Percentiles rank a stretch among this genome's conserved stretches.
Evolutionary conservation across 2,329 filamentous ascomycete genomes (phyloP).

Genomic region (Fonsecaea nubica): DNA sequence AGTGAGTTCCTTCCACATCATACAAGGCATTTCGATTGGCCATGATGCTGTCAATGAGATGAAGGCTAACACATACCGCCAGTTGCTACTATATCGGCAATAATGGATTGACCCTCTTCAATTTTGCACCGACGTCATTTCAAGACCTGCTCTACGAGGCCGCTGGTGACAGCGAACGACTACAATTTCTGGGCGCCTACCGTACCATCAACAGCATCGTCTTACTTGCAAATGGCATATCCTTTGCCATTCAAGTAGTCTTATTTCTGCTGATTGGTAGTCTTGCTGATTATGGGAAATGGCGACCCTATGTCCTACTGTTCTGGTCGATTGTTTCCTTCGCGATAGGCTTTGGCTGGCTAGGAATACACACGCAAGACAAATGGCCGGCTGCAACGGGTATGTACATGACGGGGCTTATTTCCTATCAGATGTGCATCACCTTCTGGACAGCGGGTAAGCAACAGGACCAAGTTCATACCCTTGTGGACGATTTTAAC

Average conservation of each 20-base stretch:
- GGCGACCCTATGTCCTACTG: constrained; percentile 68
- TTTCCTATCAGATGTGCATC: constrained; percentile 70
- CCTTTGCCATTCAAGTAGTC: constrained; percentile 70
- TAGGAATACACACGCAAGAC: constrained; percentile 66
- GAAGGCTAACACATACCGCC: background rate
- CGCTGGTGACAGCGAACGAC: constrained; percentile 59
- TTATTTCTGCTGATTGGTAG: constrained; percentile 55
- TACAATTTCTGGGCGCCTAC: constrained; percentile 62
- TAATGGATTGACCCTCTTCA: constrained; percentile 68
- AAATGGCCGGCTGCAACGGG: constrained; percentile 67
- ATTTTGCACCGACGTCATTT: constrained; percentile 69
- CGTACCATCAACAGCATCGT: constrained; percentile 71
- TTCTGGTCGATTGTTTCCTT: constrained; percentile 66
- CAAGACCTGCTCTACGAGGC: constrained; percentile 70
- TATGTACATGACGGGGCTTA: constrained; percentile 70
- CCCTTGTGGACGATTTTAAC: background rate
- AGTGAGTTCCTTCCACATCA: constrained; percentile 37
- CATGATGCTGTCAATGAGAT: background rate
- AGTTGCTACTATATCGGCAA: constrained; percentile 68
- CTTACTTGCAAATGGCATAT: constrained; percentile 69
- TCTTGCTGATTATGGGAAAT: constrained; percentile 68
- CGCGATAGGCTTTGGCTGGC: constrained; percentile 70
- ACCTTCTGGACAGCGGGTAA: constrained; percentile 69
- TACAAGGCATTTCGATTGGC: background rate
- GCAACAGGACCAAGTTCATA: background rate